Conservation (phyloP, 495 filamentous ascomycete species). For the Neurospora tetrasperma region DNA sequence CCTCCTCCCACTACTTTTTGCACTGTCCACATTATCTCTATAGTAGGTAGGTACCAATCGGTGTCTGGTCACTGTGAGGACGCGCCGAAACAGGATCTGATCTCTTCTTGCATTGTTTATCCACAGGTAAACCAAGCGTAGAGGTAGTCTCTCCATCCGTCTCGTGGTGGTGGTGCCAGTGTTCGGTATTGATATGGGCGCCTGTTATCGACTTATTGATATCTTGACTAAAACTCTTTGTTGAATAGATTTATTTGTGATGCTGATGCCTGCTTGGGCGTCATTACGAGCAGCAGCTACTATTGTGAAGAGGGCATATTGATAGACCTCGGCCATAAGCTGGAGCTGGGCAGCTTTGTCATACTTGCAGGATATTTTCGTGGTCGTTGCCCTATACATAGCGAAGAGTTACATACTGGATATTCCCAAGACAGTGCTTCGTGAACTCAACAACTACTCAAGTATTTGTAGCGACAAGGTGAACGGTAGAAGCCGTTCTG, state of each 20-base stretch:
- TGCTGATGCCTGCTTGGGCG: neutral
- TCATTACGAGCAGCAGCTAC: no score
- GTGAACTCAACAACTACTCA: neutral
- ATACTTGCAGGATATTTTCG: neutral
- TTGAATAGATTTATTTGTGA: fast-evolving
- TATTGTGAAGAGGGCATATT: neutral
- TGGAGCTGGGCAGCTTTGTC: constrained; percentile 14
- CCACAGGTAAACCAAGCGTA: no score
- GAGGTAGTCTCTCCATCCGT: constrained; percentile 8
- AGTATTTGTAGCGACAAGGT: neutral
- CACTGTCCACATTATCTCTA: no score
- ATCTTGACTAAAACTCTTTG: neutral
- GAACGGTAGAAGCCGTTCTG: neutral
- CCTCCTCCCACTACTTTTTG: no score
- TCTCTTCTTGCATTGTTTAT: no score
- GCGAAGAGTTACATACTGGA: neutral
- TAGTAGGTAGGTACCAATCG: no score
- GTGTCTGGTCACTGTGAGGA: no score
- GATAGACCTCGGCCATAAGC: constrained; percentile 12
- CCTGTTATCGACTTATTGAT: neutral
- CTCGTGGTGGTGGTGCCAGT: neutral
- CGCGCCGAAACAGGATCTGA: no score
- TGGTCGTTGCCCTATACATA: neutral
- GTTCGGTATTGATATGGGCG: neutral
- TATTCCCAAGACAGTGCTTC: neutral